Evolutionary conservation across 129 eudicot species (phyloP).

Genomic region (Flaveria brownii): DNA sequence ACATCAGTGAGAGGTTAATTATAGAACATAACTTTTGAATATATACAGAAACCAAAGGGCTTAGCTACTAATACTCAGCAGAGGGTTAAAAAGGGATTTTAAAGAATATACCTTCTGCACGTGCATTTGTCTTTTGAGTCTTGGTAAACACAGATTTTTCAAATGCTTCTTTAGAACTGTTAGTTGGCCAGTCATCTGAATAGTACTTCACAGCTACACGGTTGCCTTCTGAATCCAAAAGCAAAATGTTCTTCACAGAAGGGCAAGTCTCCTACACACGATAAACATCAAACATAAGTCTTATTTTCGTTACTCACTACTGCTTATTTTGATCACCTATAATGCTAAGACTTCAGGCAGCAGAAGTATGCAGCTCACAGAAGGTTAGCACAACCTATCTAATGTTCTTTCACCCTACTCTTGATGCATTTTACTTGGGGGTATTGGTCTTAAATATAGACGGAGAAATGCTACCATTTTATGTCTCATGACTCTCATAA

Average conservation of each 20-base stretch:
- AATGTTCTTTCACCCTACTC: neutral
- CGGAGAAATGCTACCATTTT: too few species aligned
- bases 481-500: too few species aligned
- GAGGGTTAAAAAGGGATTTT: neutral
- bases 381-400: conserved; percentile 5
- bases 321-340: neutral
- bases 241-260: conserved; percentile 64
- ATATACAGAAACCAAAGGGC: neutral
- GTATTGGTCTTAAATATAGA: too few species aligned
- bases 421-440: neutral
- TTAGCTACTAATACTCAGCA: neutral
- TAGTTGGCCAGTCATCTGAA: conserved; percentile 79
- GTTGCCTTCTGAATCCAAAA: conserved; percentile 71
- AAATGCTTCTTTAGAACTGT: conserved; percentile 61
- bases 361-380: conserved; percentile 11
- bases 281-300: neutral
- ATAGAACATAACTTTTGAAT: neutral
- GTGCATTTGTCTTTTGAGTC: conserved; percentile 74
- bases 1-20: neutral
- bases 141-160: conserved; percentile 68
- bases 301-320: neutral
- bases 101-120: conserved; percentile 62
- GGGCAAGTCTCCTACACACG: conserved; percentile 64
- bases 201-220: conserved; percentile 70
- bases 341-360: neutral